Conservation (phyloP, 2,329 filamentous ascomycete genomes). For the Tolypocladium ophioglossoides region DNA sequence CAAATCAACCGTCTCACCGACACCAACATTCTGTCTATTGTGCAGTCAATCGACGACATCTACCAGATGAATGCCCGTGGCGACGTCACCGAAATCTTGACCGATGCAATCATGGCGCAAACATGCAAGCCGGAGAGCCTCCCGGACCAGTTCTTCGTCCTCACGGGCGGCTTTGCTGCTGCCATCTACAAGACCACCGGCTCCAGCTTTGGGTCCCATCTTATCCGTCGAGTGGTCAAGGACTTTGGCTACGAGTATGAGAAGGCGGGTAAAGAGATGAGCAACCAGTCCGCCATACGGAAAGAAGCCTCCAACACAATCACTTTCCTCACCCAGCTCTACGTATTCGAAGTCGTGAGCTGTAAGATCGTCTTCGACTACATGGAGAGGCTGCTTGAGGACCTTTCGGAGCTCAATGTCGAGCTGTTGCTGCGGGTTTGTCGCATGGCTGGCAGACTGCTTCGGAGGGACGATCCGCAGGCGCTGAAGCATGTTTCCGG, state of each 20-base stretch:
- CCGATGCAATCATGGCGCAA: conserved; percentile 68
- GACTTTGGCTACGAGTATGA: conserved; percentile 60
- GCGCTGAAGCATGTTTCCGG: conserved; percentile 82
- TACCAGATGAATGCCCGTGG: conserved; percentile 81
- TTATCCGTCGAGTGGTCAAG: conserved; percentile 68
- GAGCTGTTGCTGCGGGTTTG: conserved; percentile 81
- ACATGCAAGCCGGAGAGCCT: conserved; percentile 69
- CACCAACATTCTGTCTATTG: conserved; percentile 74
- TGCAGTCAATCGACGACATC: conserved; percentile 70
- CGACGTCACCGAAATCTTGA: conserved; percentile 71
- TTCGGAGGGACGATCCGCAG: conserved; percentile 81
- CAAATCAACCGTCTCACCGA: conserved; percentile 89
- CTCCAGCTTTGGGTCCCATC: conserved; percentile 78
- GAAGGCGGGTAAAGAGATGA: conserved; percentile 24
- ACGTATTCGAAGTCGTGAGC: conserved; percentile 82
- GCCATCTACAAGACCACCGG: conserved; percentile 82
- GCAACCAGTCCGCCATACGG: conserved; percentile 26
- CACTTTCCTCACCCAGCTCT: conserved; percentile 74
- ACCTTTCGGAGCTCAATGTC: conserved; percentile 75
- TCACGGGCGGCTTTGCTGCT: conserved; percentile 82
- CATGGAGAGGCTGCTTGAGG: conserved; percentile 63
- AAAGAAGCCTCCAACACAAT: conserved; percentile 58
- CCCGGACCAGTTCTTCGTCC: conserved; percentile 80
- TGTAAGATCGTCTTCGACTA: conserved; percentile 85
- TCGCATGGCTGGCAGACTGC: conserved; percentile 67